Base-by-base conservation (phyloP, 2,329 filamentous ascomycete genomes). In the Epichloe bromicola region DNA sequence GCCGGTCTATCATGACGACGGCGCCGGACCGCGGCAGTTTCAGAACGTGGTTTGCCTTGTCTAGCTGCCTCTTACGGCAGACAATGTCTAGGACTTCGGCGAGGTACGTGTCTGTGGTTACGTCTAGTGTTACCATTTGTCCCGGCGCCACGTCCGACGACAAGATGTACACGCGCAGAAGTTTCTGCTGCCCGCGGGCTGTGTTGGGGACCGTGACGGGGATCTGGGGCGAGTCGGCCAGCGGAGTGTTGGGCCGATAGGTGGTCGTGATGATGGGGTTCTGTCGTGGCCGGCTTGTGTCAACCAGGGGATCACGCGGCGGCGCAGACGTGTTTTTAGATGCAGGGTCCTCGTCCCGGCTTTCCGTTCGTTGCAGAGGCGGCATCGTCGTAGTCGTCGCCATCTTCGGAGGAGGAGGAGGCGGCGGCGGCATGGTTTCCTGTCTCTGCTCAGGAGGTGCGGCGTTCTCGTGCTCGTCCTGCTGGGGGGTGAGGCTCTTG, bases 71-170 rank as follows among this genome's bases (percentile, higher is more conserved):
- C 65, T 86, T 87, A 41, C 82, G 79, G 64, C 87, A 93, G 2
- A 87, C 83, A 56, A 82, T 74, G 61, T 91, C 86, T 48, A 91
- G 80, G 30, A 93, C 80, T 64, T 93, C 86, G 42, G 85, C 86
- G 43, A 93, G 79, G 63, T 90, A 93, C 33, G 83, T 91, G 58
- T 91, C 86, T 0, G 85, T 88, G 0, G 85, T 90, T 44, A 88
- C 86, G 55, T 86, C 81, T 17, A 90, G 70, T 1, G 82, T 83
- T 23, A 88, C 77, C 70, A 82, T 80, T 60, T 85, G 83, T n/a
- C 85, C 83, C 45, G 86, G 80, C 8, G 84, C 76, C 5, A 80
- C 73, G 61, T 89, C 85, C 0, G 81, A 76, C 5, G 79, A 81
- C 65, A 80, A 73, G 57, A 88, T 86, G 63, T 88, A 83, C 46